Evolutionary conservation across 441 rosid genomes (phyloP).

Genomic region (Jatropha podagrica): DNA sequence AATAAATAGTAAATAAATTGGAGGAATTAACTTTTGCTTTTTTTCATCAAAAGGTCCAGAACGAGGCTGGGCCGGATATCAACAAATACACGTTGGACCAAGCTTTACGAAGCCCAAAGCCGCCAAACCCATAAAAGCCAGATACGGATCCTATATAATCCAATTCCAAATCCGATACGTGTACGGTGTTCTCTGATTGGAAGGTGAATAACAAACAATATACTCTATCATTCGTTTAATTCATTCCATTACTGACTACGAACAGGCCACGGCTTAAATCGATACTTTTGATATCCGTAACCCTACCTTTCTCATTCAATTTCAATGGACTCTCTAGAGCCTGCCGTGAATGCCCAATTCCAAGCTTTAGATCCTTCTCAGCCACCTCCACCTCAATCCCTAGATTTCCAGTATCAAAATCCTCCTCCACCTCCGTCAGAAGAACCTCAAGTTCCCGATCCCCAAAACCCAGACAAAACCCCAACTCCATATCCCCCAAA

Average conservation of each 20-base stretch:
- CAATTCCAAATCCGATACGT: background rate
- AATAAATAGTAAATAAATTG: no score
- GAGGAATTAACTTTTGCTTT: no score
- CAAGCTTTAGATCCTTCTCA: conserved; percentile 20
- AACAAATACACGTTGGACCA: background rate
- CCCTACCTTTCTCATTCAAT: background rate
- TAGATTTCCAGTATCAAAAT: conserved; percentile 27
- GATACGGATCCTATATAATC: background rate
- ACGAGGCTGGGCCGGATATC: no score
- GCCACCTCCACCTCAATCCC: conserved; percentile 25
- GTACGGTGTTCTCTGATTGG: background rate
- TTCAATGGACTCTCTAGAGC: background rate
- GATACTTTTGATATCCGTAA: background rate
- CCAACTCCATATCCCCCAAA: conserved; percentile 10
- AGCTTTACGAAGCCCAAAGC: background rate
- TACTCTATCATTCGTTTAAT: no score
- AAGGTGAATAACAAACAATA: background rate
- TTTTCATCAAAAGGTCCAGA: no score
- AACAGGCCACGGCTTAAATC: background rate
- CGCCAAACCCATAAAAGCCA: background rate
- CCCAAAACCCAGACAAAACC: conserved; percentile 20
- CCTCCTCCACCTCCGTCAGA: conserved; percentile 24
- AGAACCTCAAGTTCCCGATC: conserved; percentile 28
- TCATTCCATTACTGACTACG: background rate
- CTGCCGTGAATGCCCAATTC: background rate